Base-by-base conservation (phyloP, 345 rosid species). In the Populus simonii region DNA sequence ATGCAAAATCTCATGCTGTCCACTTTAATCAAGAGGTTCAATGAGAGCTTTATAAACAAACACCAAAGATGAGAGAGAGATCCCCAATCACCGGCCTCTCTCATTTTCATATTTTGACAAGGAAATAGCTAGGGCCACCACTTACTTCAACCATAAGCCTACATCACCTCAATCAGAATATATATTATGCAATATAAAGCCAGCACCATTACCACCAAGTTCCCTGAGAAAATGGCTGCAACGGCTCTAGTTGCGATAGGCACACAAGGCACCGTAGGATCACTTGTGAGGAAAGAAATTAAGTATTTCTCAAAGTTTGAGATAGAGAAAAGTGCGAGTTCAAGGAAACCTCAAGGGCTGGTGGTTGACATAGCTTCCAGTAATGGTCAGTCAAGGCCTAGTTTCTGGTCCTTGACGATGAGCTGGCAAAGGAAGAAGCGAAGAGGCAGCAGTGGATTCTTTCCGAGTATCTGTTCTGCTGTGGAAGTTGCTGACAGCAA, bases 241-340 rank as follows among this genome's bases (percentile, higher is more conserved):
- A 68, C 84, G 53, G 73, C 91, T 84, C 97, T 80, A 22, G 85
- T 91, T 29, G 90, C 94, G 10, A 84, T 92, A 43, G 98, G 98
- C 68, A 91, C 96, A 10, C 80, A 88, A 81, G 98, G 98, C 57
- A 94, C 93, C 0, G 87, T 94, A 5, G 98, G 96, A 80, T 89
- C 96, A 12, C 92, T 92, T 49, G 85, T 92, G 4, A 90, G 88
- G 81, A 89, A 85, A 83, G 97, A 94, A 73, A 91, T 94, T 27
- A 96, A 94, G 63, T 87, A 87, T 74, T 92, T 92, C 86, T 84
- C 81, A 85, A 88, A 68, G 80, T 76, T 83, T 33, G 88, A 85
- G 73, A 17, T 69, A 49, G 83, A 80, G 8, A 62, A 35, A 51
- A 33, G 45, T 23, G 78, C 75, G 20, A 80, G 86, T 79, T 78